A percentile compares a stretch with the other conserved stretches of the same genome.
phyloP scores from a whole-genome alignment of 805 yeast species.

The Lipomyces mesembrius region DNA sequence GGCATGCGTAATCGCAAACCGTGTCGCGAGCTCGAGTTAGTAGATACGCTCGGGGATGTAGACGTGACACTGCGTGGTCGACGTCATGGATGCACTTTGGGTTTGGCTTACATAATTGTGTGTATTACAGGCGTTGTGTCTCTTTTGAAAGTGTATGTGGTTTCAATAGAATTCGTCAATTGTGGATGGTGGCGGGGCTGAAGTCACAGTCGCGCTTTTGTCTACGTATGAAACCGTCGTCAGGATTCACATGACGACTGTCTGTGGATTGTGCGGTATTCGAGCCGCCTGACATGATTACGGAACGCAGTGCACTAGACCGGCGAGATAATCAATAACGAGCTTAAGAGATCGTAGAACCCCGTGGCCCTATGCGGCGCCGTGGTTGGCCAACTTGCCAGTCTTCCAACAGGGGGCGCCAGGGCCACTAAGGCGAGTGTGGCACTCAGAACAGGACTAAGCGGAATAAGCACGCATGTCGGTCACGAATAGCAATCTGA shows the following conservation, averaged over 20 bases:
- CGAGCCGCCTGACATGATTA: no score
- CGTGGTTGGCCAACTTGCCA: neutral
- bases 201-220: no score
- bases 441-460: neutral
- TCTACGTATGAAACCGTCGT: no score
- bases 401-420: neutral
- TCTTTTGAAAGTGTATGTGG: neutral
- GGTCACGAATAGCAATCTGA: neutral
- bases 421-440: neutral
- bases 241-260: no score
- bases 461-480: neutral
- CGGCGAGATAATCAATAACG: no score
- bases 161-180: neutral
- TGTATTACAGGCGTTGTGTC: neutral
- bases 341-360: neutral
- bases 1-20: slow-evolving; percentile 11
- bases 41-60: neutral
- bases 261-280: no score
- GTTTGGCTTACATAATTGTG: neutral
- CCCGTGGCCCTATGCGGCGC: neutral
- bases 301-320: no score
- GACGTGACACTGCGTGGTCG: neutral
- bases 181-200: no score
- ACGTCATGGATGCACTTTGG: neutral
- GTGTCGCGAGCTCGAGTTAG: neutral